Evolutionary conservation across 495 filamentous ascomycete genomes (phyloP).

Genomic region (Clavariopsis aquatica): DNA sequence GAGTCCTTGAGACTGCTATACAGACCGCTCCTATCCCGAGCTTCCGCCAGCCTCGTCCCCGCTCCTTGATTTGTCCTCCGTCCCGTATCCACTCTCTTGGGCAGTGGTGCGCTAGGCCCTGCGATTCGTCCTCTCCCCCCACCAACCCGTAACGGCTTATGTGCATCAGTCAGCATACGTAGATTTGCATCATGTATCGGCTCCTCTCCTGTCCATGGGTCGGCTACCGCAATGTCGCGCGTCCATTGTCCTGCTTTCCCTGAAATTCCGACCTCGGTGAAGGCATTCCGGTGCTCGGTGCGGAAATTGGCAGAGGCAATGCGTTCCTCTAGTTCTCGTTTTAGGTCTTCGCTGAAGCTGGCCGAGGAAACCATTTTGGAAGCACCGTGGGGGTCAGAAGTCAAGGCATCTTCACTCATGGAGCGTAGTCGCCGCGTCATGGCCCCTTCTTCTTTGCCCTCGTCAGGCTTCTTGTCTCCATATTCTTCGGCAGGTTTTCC

Average conservation of each 20-base stretch:
- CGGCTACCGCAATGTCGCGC: conserved; percentile 66
- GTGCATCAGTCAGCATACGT: conserved; percentile 83
- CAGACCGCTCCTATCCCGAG: conserved; percentile 72
- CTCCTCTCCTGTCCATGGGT: conserved; percentile 81
- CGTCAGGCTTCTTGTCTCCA: background rate
- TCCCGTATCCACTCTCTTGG: conserved; percentile 57
- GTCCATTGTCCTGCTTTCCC: conserved; percentile 68
- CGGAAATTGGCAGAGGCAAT: conserved; percentile 70
- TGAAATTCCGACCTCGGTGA: conserved; percentile 67
- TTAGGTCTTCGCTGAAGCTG: conserved; percentile 85
- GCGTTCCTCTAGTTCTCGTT: conserved; percentile 69
- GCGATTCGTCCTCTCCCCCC: conserved; percentile 47
- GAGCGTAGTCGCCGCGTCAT: conserved; percentile 74
- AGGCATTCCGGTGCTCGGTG: conserved; percentile 66
- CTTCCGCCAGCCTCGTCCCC: conserved; percentile 68
- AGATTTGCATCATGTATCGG: conserved; percentile 70
- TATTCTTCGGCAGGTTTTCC: background rate
- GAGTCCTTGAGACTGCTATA: conserved; percentile 66
- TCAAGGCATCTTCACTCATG: conserved; percentile 77
- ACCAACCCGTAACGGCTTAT: conserved; percentile 65
- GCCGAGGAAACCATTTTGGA: conserved; percentile 77
- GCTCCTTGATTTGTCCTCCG: conserved; percentile 44
- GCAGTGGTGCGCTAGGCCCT: conserved; percentile 37
- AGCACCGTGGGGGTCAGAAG: conserved; percentile 69
- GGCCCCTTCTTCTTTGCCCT: conserved; percentile 49